Base-by-base conservation (phyloP, 2,329 filamentous ascomycete species). In the Colletotrichum lentis region DNA sequence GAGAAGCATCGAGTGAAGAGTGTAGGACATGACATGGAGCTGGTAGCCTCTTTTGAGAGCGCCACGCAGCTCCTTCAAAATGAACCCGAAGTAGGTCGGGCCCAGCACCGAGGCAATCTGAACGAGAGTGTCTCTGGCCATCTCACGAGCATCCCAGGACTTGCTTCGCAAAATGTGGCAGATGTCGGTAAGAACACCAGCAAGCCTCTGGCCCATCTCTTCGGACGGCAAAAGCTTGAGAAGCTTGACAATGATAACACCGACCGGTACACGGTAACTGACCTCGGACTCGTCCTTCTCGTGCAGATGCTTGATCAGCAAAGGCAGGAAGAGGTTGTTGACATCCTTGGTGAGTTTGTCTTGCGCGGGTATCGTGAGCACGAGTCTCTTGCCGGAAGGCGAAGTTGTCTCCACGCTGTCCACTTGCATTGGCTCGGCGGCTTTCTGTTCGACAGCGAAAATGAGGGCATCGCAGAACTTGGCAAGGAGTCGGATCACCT, bases 251-350 rank as follows among this genome's bases (percentile, higher is more conserved):
- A 95, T 88, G 35, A 96, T 93, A 43, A 97, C 88, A 31, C 94
- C 94, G 5, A 97, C 91, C 0, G 95, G 94, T 41, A 97, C 91
- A 77, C 96, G 92, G 60, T 96, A 88, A 80, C 94, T 97, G 78
- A 99, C 95, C 57, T 94, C 94, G 1, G 93, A 90, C 77, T 99
- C 96, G 71, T 98, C 93, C 78, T 97, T 98, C 74, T 97, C 90
- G 73, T 97, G 94, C 35, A 98, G 86, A 76, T 97, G 96, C 53
- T 89, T 87, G n/a, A 90, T 85, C 39, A 99, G 81, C 20, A 91
- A 87, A 0, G 95, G 93, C 44, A 97, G 81, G 73, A 97, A 91
- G 70, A 90, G 89, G 22, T 88, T 86, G 47, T 87, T 86, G 60
- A 98, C 83, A 72, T 97, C 93, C 1, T 86, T 84, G 18, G 86